These are phyloP conservation scores for Orbilia quercus DNA, from an alignment of 2,329 filamentous ascomycete genomes.

Conservation along the genomic window DNA sequence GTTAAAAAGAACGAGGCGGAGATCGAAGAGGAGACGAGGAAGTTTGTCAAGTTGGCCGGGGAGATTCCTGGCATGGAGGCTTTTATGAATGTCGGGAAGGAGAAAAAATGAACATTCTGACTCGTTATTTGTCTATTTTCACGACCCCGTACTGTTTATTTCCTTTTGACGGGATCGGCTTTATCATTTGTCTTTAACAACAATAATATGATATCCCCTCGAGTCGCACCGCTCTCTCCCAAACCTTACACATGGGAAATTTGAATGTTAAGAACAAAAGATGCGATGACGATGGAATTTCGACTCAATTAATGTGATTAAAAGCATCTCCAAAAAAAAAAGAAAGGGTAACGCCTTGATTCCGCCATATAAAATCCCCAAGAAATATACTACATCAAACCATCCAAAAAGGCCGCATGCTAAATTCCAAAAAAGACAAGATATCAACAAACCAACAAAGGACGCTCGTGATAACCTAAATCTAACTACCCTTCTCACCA, in stretches of 20 bases:
- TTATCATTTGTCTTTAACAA: not conserved
- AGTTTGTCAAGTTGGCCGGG: not conserved
- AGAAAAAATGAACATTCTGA: no score
- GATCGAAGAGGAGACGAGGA: not conserved
- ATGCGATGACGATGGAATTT: no score
- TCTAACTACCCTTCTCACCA: constrained; percentile 20
- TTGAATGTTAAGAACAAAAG: no score
- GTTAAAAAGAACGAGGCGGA: not conserved
- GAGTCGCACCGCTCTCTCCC: not conserved
- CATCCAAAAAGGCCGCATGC: not conserved
- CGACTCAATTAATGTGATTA: not conserved
- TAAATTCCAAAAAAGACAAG: not conserved
- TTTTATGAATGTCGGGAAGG: no score
- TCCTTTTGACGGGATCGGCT: not conserved
- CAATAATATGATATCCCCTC: not conserved
- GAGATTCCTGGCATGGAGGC: not conserved
- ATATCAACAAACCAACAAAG: not conserved
- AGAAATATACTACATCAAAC: not conserved
- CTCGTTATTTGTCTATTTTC: no score
- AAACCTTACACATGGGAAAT: not conserved
- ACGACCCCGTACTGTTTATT: no score
- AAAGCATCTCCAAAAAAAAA: not conserved
- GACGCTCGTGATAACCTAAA: not conserved
- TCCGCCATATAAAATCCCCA: not conserved
- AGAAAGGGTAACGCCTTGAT: not conserved